Conservation (phyloP, 768 basidiomycete genomes). For the Kwoniella sp. region DNA sequence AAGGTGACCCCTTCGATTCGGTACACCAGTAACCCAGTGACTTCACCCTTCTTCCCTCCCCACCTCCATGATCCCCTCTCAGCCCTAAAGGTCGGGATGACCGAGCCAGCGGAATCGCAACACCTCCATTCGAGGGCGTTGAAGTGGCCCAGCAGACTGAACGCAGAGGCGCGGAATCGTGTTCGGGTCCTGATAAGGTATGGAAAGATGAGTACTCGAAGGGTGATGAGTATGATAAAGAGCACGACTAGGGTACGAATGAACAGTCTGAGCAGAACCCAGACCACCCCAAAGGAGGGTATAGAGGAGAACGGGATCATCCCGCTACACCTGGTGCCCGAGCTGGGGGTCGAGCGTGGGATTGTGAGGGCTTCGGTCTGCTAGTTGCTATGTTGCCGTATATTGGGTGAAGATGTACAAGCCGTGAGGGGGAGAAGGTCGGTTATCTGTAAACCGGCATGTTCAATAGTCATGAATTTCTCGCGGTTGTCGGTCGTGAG, state of each 20-base stretch:
- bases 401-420: too few species aligned
- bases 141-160: conserved; percentile 8
- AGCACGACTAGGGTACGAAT: conserved; percentile 1
- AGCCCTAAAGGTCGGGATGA: conserved; percentile 26
- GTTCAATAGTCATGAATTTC: too few species aligned
- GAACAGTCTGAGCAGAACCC: too few species aligned
- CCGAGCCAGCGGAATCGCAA: neutral
- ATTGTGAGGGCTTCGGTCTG: too few species aligned
- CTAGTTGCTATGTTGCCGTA: too few species aligned
- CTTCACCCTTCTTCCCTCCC: conserved; percentile 24
- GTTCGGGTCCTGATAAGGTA: conserved; percentile 12
- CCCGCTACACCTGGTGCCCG: too few species aligned
- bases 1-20: conserved; percentile 29
- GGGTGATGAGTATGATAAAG: conserved; percentile 3
- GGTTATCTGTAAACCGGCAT: too few species aligned
- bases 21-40: conserved; percentile 23
- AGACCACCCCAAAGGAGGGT: too few species aligned
- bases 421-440: too few species aligned
- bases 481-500: too few species aligned
- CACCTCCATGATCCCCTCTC: conserved; percentile 29
- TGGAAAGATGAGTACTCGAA: conserved; percentile 23
- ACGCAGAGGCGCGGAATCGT: neutral
- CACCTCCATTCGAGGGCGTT: conserved; percentile 40
- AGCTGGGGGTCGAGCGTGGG: too few species aligned
- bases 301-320: too few species aligned